Evolutionary conservation across 2,329 filamentous ascomycete species (phyloP), one percentile per base, ranked within the genome.

Genomic region (Stenocarpella maydis): DNA sequence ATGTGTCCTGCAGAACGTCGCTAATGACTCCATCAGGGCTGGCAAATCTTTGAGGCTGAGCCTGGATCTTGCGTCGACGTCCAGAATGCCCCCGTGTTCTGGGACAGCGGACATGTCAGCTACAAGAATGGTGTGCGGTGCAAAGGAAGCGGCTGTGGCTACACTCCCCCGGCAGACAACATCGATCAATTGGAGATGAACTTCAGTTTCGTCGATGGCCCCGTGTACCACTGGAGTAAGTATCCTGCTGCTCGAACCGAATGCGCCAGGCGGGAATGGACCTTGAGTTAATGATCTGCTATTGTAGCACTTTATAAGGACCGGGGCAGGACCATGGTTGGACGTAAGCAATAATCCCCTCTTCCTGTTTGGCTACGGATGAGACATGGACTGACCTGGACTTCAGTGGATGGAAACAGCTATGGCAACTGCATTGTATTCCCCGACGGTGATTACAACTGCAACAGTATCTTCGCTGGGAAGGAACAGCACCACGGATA

Each of bases 101-200:
- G 47, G 47, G 47, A 28, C 17, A 60, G 54, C 26, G 37, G 34
- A 28, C 37, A 60, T 17, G 54, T 60, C 17, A 60, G 54, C 24
- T n/a, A 60, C 15, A 28, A 26, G 37, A 60, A 60, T 12, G 54
- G 54, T 19, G 24, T 60, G 12, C 54, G 54, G 1, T 60, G 37
- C 54, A 60, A 28, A 3, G 54, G 54, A 10, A 60, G 54, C 17
- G 54, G 54, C 24, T 60, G 54, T 17, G 54, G 37, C 54, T 60
- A 60, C 10, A 60, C 54, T 21, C 54, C 54, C 9, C 54, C 54
- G 0, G 54, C 54, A 4, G 54, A 60, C 37, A 31, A 60, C 17
- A 60, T 60, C 24, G 54, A 60, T 14, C 54, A 60, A 17, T 28
- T 60, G 37, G 54, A 60, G 54, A 60, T 60, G 54, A 60, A 60